Evolutionary conservation across 441 rosid species (phyloP), one percentile per base, ranked within the genome.

Genomic region (Gossypium gossypioides): DNA sequence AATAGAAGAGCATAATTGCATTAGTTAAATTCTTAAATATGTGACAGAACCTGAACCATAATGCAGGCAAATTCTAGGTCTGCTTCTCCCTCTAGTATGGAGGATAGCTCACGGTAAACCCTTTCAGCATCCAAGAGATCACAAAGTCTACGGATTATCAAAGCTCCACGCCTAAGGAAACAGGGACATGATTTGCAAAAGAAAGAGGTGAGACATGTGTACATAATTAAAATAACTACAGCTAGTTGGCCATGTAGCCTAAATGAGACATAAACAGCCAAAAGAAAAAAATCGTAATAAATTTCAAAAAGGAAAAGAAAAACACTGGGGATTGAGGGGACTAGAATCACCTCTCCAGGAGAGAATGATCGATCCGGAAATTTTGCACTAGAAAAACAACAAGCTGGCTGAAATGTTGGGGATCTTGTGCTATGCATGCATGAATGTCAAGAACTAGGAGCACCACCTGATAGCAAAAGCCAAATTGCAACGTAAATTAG

Each of bases 401-500:
- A 79, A 96, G 97, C 70, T 96, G 96, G 75, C 91, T 95, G 76
- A 96, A 93, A 84, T 96, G 93, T 55, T 81, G 87, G 40, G 80
- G 81, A 84, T 93, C 99, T 91, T 90, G 80, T 22, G 98, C 99
- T 63, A 96, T 96, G 84, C 97, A 88, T 50, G 99, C 99, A 85
- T 96, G 99, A 83, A 93, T 89, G 78, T 96, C 99, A 63, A 96
- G 92, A 79, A 91, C 99, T 74, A 90, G 87, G 50, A 96, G 98
- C 58, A 96, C 99, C 74, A 96, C 99, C 99, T 96, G 81, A 22
- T 66, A 68, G 63, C 13, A 58, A 71, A 44, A 71, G 9, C 16
- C 66, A 58, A 6, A 48, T 57, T 16, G 56, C 67, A 42, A 10
- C 25, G 46, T 71, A 44, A 40, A 58, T 58, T 27, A 58, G 44